phyloP scores from a whole-genome alignment of 163 green algal species.

The Scenedesmus sp. region DNA sequence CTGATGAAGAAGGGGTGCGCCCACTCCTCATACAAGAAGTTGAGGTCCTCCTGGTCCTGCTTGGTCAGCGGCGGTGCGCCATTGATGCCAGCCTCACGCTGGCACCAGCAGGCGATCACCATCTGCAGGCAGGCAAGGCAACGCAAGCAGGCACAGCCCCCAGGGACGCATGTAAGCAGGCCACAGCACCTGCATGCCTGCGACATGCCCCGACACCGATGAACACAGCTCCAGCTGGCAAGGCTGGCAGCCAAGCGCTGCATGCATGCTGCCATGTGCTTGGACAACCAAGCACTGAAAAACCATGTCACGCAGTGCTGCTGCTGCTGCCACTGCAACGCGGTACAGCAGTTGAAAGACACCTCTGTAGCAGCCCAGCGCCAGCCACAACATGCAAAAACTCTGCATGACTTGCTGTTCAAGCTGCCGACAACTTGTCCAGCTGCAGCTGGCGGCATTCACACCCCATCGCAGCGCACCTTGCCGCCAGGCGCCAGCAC shows the following conservation, averaged over 20 bases:
- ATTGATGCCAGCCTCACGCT: constrained; percentile 84
- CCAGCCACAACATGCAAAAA: no score
- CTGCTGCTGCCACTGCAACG: no score
- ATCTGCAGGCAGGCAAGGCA: constrained; percentile 19
- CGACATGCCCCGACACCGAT: no score
- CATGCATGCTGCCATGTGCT: not conserved
- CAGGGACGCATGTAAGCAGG: no score
- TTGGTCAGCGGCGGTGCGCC: constrained; percentile 68
- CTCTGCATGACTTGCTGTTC: no score
- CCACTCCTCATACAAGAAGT: constrained; percentile 98
- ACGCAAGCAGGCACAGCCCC: not conserved
- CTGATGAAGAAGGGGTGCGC: constrained; percentile 97
- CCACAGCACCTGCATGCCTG: no score
- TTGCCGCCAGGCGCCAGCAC: constrained; percentile 88
- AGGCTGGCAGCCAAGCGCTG: no score
- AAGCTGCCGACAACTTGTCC: not conserved
- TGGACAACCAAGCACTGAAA: not conserved
- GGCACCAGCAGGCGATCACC: constrained; percentile 85
- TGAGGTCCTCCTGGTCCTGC: constrained; percentile 83
- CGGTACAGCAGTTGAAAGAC: no score
- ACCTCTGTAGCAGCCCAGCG: no score
- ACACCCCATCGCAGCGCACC: not conserved
- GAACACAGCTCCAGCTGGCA: no score
- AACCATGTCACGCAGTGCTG: no score
- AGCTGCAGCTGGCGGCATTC: not conserved